Conservation (phyloP, 345 rosid species). For the Hevea brasiliensis region DNA sequence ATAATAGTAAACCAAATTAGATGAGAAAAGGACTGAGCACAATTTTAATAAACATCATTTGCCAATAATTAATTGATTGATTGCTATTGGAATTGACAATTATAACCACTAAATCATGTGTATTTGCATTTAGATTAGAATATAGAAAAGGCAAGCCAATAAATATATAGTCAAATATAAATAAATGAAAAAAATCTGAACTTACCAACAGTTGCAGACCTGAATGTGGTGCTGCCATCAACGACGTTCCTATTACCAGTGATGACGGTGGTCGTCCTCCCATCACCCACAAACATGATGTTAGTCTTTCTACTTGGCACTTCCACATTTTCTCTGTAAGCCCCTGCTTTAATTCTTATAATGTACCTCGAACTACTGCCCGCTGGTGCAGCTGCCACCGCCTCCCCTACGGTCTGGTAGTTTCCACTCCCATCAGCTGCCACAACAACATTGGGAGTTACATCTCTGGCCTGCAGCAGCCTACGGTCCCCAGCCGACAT, state of each 20-base stretch:
- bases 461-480: conserved; percentile 18
- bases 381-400: conserved; percentile 26
- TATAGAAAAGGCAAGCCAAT: too few relatives aligned
- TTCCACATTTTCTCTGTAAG: conserved; percentile 23
- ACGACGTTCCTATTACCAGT: conserved; percentile 18
- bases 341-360: conserved; percentile 29
- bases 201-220: conserved; percentile 32
- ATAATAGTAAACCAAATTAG: too few relatives aligned
- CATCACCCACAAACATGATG: conserved; percentile 28
- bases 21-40: too few relatives aligned
- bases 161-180: too few relatives aligned
- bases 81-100: too few relatives aligned
- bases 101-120: too few relatives aligned
- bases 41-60: too few relatives aligned
- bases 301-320: conserved; percentile 21
- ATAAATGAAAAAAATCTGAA: not conserved
- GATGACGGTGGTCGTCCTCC: conserved; percentile 18
- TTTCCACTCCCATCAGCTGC: conserved; percentile 33
- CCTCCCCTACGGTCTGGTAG: conserved; percentile 21
- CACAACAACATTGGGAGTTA: conserved; percentile 26
- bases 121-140: too few relatives aligned
- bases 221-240: conserved; percentile 29
- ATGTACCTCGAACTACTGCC: conserved; percentile 15
- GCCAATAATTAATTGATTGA: too few relatives aligned
- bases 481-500: conserved; percentile 23